Evolutionary conservation across 768 basidiomycete species (phyloP).

Genomic region (Bullera alba): DNA sequence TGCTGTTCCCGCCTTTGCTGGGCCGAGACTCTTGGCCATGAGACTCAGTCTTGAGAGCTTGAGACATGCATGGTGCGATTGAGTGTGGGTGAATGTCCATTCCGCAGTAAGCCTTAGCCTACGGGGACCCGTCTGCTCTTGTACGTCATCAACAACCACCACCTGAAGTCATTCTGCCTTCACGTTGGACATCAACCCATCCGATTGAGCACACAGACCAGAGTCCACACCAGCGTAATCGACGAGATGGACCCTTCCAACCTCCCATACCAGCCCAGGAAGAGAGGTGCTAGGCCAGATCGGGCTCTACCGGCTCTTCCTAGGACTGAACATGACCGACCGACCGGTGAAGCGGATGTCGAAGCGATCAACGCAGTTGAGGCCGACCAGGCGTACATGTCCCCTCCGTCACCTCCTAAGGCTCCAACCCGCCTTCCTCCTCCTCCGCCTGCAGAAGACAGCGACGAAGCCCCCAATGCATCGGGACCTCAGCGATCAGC

Average conservation of each 20-base stretch:
- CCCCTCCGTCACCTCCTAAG: conserved; percentile 28
- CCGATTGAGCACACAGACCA: too few relatives aligned
- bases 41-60: too few relatives aligned
- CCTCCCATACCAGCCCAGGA: conserved; percentile 22
- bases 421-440: conserved; percentile 1
- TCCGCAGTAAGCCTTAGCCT: too few relatives aligned
- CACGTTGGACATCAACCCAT: too few relatives aligned
- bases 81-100: too few relatives aligned
- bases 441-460: background rate
- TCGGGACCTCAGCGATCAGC: conserved; percentile 16
- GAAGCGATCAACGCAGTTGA: conserved; percentile 21
- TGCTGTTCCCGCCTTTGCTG: too few relatives aligned
- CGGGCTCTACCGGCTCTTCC: conserved; percentile 4
- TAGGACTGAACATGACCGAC: conserved; percentile 17
- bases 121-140: too few relatives aligned
- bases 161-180: too few relatives aligned
- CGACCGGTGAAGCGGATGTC: conserved; percentile 26
- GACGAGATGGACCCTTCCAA: conserved; percentile 12
- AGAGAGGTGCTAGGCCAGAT: background rate
- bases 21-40: too few relatives aligned
- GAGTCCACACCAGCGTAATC: too few relatives aligned
- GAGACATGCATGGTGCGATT: too few relatives aligned
- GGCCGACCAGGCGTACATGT: conserved; percentile 19
- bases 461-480: background rate
- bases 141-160: too few relatives aligned